Percentiles rank a stretch among this genome's conserved stretches.
These are phyloP conservation scores for Saccharomyces hybrid DNA, from an alignment of 1,139 yeast genomes.

Conservation along the genomic window DNA sequence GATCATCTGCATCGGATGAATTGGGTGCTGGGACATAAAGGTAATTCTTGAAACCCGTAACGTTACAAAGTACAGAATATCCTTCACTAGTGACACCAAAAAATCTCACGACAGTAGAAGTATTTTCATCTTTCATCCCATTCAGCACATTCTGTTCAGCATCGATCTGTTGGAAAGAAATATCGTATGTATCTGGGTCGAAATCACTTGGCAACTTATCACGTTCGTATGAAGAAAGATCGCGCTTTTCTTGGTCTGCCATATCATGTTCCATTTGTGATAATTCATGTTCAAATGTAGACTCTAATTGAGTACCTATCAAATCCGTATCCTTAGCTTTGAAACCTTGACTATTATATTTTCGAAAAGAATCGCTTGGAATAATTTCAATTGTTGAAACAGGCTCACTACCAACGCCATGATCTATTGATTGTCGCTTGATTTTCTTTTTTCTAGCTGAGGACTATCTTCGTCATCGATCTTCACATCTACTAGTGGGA, in stretches of 20 bases:
- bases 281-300: conserved; percentile 60
- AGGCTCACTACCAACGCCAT: conserved; percentile 31
- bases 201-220: conserved; percentile 50
- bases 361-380: conserved; percentile 26
- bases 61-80: conserved; percentile 80
- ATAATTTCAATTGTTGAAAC: conserved; percentile 31
- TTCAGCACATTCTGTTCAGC: conserved; percentile 72
- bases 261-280: conserved; percentile 46
- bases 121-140: conserved; percentile 34
- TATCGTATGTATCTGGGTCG: conserved; percentile 43
- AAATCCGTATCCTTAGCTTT: conserved; percentile 23
- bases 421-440: conserved; percentile 26
- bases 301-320: conserved; percentile 35
- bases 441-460: conserved; percentile 25
- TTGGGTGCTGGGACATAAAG: conserved; percentile 88
- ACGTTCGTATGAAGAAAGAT: conserved; percentile 23
- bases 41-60: conserved; percentile 82
- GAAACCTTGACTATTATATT: conserved; percentile 27
- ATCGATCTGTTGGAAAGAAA: conserved; percentile 85
- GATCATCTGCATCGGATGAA: conserved; percentile 35
- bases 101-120: conserved; percentile 60
- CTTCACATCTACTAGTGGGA: background rate
- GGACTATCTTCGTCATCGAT: background rate
- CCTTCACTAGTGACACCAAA: conserved; percentile 91
- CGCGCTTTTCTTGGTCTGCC: conserved; percentile 19